Base-by-base conservation (phyloP, 2,329 filamentous ascomycete species). In the Clarireedia sp. region DNA sequence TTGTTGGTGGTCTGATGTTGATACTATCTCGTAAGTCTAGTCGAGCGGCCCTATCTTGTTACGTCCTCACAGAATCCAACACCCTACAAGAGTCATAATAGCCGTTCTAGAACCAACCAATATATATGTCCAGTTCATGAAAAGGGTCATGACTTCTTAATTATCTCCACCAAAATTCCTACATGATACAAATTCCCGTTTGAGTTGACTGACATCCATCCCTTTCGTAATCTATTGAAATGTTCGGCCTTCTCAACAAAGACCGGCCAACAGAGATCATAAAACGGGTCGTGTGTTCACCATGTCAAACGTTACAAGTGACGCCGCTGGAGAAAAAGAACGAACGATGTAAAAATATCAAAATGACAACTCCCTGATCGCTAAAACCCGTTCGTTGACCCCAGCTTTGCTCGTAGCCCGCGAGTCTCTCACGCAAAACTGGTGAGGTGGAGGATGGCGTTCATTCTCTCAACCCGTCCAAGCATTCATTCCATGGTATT, bases 401-500 rank as follows among this genome's bases (percentile, higher is more conserved):
- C 17, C 33, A 51, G 21, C 29, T 55, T 64, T 68, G 64, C 67
- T 69, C 68, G 66, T 67, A 64, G 62, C 66, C 68, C 64, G 67
- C 68, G 68, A 69, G 67, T 68, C 63, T 64, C 62, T 63, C 40
- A 65, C 66, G 65, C 67, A 69, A 64, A 68, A 65, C 46, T 17
- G 17, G 46, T 19, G 21, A 67, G 16, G 46, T 19, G 10, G 67
- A 64, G 63, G 60, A 63, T 64, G 63, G 66, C 56, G 45, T 55
- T 54, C 43, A 24, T 45, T 45, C 51, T 33, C 38, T 40, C 36
- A 43, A 43, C 56, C 59, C 41, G 23, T 43, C 45, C 43, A 47
- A 57, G 54, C 57, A 46, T 57, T 56, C 57, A 46, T 57, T 56
- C 54, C 59, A 62, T 60, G 56, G 56, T 58, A 33, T 33, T 49